Evolutionary conservation across 2,329 filamentous ascomycete genomes (phyloP).

Genomic region (Xylariaceae sp.): DNA sequence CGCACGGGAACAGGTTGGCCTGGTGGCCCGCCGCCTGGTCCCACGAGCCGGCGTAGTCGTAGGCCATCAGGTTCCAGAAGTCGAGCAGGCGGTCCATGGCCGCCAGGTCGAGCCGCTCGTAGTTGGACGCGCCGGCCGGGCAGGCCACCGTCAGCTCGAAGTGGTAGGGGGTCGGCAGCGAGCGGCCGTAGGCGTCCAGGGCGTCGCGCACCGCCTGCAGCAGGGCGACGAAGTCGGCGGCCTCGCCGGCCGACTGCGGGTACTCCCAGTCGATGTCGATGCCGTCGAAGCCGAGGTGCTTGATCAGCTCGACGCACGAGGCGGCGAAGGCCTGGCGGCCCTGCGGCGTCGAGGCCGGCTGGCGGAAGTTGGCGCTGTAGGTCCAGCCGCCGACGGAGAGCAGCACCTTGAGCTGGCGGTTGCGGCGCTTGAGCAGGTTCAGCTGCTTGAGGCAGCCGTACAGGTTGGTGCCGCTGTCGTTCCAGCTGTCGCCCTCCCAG

Average conservation of each 20-base stretch:
- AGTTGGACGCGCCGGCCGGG: constrained; percentile 56
- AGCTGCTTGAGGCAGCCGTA: constrained; percentile 89
- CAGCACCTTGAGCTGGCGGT: constrained; percentile 78
- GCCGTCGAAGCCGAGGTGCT: constrained; percentile 72
- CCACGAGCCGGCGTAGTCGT: constrained; percentile 84
- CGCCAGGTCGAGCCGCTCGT: constrained; percentile 51
- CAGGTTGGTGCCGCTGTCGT: constrained; percentile 67
- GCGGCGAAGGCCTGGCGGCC: constrained; percentile 67
- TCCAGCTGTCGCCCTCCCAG: constrained; percentile 61
- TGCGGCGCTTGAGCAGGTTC: constrained; percentile 70
- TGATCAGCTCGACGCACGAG: constrained; percentile 66
- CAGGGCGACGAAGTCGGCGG: constrained; percentile 51
- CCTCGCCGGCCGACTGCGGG: constrained; percentile 47
- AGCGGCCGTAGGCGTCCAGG: constrained; percentile 49
- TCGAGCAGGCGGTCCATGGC: constrained; percentile 61
- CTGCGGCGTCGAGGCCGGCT: constrained; percentile 60
- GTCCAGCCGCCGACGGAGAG: constrained; percentile 91
- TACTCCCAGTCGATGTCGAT: constrained; percentile 66
- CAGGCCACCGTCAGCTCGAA: constrained; percentile 60
- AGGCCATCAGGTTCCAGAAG: constrained; percentile 81
- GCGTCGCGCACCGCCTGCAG: constrained; percentile 48
- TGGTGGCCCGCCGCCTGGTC: constrained; percentile 65
- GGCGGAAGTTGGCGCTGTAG: constrained; percentile 76
- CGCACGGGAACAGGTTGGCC: constrained; percentile 64
- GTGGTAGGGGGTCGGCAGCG: constrained; percentile 36